These are phyloP conservation scores for Xerocomus potaroensis DNA, from an alignment of 768 basidiomycete species.

Conservation along the genomic window DNA sequence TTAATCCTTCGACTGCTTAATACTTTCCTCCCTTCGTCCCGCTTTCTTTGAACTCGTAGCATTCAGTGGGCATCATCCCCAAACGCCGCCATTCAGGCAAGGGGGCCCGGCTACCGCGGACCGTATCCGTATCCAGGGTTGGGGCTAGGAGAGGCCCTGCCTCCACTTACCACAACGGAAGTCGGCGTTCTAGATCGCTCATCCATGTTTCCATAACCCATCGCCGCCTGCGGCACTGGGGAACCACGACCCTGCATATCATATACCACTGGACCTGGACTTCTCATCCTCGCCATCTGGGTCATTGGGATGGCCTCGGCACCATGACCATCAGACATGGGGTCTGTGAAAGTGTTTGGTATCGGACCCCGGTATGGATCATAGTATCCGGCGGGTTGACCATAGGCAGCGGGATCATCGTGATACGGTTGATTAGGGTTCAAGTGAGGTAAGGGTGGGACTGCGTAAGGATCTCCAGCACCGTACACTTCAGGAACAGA, in stretches of 20 bases:
- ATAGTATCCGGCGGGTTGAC: slow-evolving; percentile 49
- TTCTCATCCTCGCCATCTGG: slow-evolving; percentile 44
- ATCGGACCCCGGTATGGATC: slow-evolving; percentile 82
- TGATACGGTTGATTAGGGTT: slow-evolving; percentile 75
- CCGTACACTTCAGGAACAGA: slow-evolving; percentile 42
- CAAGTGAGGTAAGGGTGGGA: slow-evolving; percentile 76
- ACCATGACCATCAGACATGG: slow-evolving; percentile 25
- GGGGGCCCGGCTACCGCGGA: slow-evolving; percentile 20
- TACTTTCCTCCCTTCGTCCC: slow-evolving; percentile 10
- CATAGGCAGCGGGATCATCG: slow-evolving; percentile 56
- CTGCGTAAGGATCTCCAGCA: slow-evolving; percentile 66
- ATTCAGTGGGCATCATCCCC: slow-evolving; percentile 1
- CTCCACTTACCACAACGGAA: slow-evolving; percentile 22
- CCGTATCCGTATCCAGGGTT: slow-evolving; percentile 42
- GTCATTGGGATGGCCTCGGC: slow-evolving; percentile 75
- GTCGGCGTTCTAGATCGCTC: slow-evolving; percentile 29
- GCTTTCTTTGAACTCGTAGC: slow-evolving; percentile 9
- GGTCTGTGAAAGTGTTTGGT: slow-evolving; percentile 56
- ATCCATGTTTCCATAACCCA: slow-evolving; percentile 35
- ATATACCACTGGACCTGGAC: slow-evolving; percentile 42
- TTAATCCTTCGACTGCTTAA: slow-evolving; percentile 14
- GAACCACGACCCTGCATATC: slow-evolving; percentile 32
- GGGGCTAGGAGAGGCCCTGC: slow-evolving; percentile 45
- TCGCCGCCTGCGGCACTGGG: slow-evolving; percentile 42
- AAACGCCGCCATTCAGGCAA: background rate